Evolutionary conservation across 1,139 yeast species (phyloP), one percentile per base, ranked within the genome.

Genomic region (Debaryomycetaceae sp.): DNA sequence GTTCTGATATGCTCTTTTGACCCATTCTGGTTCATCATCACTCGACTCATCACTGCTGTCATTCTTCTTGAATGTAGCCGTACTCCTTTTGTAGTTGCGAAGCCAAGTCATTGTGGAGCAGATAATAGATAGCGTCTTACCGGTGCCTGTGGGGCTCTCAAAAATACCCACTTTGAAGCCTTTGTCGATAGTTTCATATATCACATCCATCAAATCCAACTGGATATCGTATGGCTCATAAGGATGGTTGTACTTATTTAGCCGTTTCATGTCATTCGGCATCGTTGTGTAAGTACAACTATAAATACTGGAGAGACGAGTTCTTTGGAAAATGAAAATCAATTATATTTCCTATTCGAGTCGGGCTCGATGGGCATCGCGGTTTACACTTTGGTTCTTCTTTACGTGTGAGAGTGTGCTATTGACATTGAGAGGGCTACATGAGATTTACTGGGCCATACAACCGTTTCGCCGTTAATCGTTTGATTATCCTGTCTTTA

Each of bases 121-220:
- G 1, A 91, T 87, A 38, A 91, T 67, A 1, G 97, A 88, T 6
- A 91, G 68, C 0, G 97, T 90, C 63, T 91, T 91, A 5, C 98
- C 98, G 1, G 95, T 87, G 3, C 98, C 99, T 0, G 99, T 91
- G 0, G 99, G 98, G 50, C 95, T 85, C 61, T 91, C 98, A 57
- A 91, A 86, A 6, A 91, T 70, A 0, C 96, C 97, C 1, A 91
- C 70, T 58, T 85, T 87, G 59, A 75, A 81, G 27, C 72, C 71
- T 13, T 69, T 65, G 8, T 76, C 73, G 11, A 91, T 71, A 2
- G 89, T 76, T 24, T 78, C 78, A 57, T 86, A 86, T 20, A 93
- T 75, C 27, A 83, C 78, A 38, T 72, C 70, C 98, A 91, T 91
- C 50, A 91, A 77, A 52, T 85, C 80, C 34, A 76, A 42, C 61